A percentile compares a stretch with the other conserved stretches of the same genome.
phyloP scores from a whole-genome alignment of 176 grass and related monocot genomes.

The Miscanthus lutarioriparius region DNA sequence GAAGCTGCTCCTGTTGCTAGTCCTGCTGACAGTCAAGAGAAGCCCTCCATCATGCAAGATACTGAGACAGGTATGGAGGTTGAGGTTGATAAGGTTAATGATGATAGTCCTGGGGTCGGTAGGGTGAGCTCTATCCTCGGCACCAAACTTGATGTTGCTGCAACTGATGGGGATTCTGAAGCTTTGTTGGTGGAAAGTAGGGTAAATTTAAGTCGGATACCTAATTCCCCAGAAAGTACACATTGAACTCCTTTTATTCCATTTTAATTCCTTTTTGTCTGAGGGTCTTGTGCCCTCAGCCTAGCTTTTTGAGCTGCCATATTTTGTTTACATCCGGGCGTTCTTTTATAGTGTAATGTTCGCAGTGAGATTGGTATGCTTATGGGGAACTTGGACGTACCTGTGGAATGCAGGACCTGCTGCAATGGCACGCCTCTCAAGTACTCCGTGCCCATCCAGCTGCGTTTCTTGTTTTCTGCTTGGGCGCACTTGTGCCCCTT shows the following conservation, averaged over 20 bases:
- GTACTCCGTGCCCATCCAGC: not conserved
- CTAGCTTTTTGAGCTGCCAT: conserved; percentile 52
- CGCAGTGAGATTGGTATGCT: conserved; percentile 21
- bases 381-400: conserved; percentile 14
- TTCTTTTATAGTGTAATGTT: conserved; percentile 35
- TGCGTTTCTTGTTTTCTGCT: not conserved
- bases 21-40: conserved; percentile 4
- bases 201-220: conserved; percentile 98
- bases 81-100: conserved; percentile 17
- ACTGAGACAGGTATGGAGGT: conserved; percentile 44
- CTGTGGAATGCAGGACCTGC: conserved; percentile 18
- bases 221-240: conserved; percentile 98
- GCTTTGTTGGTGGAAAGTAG: conserved; percentile 59
- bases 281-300: conserved; percentile 44
- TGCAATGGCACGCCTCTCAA: conserved; percentile 31
- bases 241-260: conserved; percentile 94
- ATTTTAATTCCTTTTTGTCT: conserved; percentile 57
- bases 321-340: conserved; percentile 41
- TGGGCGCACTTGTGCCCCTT: not conserved
- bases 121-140: conserved; percentile 29
- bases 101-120: conserved; percentile 28
- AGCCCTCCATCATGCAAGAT: conserved; percentile 9
- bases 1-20: conserved; percentile 31
- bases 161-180: conserved; percentile 62
- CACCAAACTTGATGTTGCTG: conserved; percentile 44